phyloP scores from a whole-genome alignment of 495 filamentous ascomycete species.

The Baudoinia panamericana region DNA sequence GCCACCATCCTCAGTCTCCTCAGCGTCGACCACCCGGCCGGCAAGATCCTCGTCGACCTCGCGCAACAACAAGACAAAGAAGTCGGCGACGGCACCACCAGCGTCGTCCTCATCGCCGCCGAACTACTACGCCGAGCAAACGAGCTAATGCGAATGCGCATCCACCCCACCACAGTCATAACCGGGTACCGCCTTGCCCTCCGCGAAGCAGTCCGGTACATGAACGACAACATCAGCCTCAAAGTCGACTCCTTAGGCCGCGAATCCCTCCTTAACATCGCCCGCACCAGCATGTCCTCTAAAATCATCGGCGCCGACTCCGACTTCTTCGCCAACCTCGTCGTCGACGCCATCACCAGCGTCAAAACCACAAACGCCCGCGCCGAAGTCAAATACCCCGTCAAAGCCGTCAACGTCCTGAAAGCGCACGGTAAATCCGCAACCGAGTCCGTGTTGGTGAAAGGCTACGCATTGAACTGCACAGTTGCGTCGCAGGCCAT shows the following conservation, averaged over 20 bases:
- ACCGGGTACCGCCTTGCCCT: conserved; percentile 93
- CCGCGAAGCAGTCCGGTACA: conserved; percentile 93
- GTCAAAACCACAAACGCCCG: conserved; percentile 87
- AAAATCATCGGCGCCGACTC: conserved; percentile 96
- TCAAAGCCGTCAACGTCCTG: conserved; percentile 96
- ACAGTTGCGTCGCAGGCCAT: conserved; percentile 97
- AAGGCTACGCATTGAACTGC: conserved; percentile 96
- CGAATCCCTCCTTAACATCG: conserved; percentile 85
- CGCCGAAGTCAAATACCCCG: conserved; percentile 87
- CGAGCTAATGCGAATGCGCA: conserved; percentile 98
- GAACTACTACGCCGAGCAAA: conserved; percentile 90
- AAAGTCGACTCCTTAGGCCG: conserved; percentile 84
- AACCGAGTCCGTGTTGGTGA: conserved; percentile 78
- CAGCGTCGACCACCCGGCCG: conserved; percentile 93
- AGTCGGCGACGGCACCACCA: conserved; percentile 93
- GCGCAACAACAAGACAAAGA: conserved; percentile 99
- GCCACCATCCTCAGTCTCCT: conserved; percentile 90
- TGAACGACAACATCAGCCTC: conserved; percentile 93
- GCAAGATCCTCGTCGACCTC: conserved; percentile 95
- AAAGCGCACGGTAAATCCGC: conserved; percentile 95
- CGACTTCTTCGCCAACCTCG: conserved; percentile 95
- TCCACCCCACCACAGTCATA: conserved; percentile 99
- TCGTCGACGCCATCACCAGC: conserved; percentile 88
- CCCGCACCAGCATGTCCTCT: conserved; percentile 97
- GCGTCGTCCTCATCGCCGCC: conserved; percentile 91